A percentile compares a stretch with the other conserved stretches of the same genome.
Evolutionary conservation across 1,139 yeast species (phyloP).

Genomic region (Yamadazyma diddensiae): DNA sequence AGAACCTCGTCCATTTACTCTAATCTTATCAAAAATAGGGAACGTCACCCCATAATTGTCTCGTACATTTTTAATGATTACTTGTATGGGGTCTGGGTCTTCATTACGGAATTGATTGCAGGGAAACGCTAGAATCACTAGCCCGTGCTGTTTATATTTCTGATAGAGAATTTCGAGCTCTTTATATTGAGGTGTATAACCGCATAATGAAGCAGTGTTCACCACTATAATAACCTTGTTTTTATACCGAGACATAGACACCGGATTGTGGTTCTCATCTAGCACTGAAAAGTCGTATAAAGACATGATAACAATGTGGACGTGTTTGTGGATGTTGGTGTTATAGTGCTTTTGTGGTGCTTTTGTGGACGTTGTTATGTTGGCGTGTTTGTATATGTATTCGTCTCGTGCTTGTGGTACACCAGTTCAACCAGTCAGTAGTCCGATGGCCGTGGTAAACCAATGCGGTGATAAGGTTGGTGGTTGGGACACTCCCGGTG

Average conservation of each 20-base stretch:
- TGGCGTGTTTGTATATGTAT: no score
- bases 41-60: conserved; percentile 57
- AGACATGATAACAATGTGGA: background rate
- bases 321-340: no score
- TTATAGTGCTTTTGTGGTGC: no score
- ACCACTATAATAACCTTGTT: conserved; percentile 39
- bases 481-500: no score
- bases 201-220: conserved; percentile 47
- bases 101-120: conserved; percentile 63
- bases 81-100: conserved; percentile 73
- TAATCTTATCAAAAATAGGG: conserved; percentile 36
- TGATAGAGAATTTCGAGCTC: conserved; percentile 33
- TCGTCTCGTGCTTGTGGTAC: no score
- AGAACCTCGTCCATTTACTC: conserved; percentile 33
- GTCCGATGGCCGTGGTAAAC: no score
- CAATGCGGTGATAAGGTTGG: no score
- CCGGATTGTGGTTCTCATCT: conserved; percentile 5
- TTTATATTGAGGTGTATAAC: conserved; percentile 40
- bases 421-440: no score
- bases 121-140: conserved; percentile 41
- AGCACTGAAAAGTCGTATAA: conserved; percentile 8
- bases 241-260: conserved; percentile 14
- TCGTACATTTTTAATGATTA: conserved; percentile 64
- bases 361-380: no score
- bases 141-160: conserved; percentile 28